Evolutionary conservation across 495 filamentous ascomycete species (phyloP).

Genomic region (Aspergillus nidulans): DNA sequence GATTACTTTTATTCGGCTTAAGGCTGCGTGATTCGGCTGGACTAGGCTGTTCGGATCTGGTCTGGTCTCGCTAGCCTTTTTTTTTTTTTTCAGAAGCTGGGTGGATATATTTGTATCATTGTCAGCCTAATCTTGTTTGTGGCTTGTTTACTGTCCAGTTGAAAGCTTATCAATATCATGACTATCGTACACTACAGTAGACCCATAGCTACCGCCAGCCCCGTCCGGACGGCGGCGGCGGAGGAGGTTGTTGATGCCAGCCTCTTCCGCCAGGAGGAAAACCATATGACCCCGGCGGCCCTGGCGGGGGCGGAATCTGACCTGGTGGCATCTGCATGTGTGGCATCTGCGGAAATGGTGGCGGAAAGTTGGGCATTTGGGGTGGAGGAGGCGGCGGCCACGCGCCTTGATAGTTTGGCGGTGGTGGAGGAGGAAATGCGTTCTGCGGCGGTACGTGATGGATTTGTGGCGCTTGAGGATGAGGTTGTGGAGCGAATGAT

Average conservation of each 20-base stretch:
- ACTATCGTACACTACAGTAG: background rate
- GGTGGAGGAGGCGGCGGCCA: constrained; percentile 30
- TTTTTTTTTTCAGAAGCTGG: too few species aligned
- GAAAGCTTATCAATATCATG: too few species aligned
- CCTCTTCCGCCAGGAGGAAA: constrained; percentile 25
- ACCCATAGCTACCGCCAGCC: constrained; percentile 20
- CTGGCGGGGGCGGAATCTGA: constrained; percentile 18
- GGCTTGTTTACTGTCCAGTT: too few species aligned
- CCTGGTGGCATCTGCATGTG: constrained; percentile 21
- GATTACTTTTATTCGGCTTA: too few species aligned
- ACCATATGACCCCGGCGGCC: constrained; percentile 35
- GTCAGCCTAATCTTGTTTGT: too few species aligned
- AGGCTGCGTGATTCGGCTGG: too few species aligned
- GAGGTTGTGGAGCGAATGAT: constrained; percentile 24
- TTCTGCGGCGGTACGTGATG: constrained; percentile 4
- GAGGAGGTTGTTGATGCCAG: constrained; percentile 23
- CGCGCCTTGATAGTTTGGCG: constrained; percentile 21
- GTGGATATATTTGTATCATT: too few species aligned
- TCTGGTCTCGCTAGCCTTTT: too few species aligned
- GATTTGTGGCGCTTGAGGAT: constrained; percentile 16
- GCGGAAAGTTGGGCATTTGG: constrained; percentile 31
- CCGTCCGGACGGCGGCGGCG: constrained; percentile 17
- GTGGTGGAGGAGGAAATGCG: constrained; percentile 21
- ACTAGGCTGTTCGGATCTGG: too few species aligned
- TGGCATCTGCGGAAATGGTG: constrained; percentile 28